Conservation (phyloP, 768 basidiomycete species). For the Tephrocybe rancida region DNA sequence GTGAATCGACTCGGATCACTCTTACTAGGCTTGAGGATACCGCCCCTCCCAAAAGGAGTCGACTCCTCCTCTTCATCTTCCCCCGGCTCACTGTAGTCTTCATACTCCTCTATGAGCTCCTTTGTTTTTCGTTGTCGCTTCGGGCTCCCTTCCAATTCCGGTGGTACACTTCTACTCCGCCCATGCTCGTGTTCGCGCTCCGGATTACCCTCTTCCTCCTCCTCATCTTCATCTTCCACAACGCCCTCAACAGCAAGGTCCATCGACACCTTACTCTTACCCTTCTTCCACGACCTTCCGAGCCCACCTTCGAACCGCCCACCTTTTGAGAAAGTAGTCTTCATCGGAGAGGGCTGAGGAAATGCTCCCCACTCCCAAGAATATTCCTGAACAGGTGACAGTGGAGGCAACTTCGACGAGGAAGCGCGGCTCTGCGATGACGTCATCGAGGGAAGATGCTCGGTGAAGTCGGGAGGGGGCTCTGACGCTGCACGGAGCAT, state of each 20-base stretch:
- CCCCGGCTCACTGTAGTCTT: constrained; percentile 5
- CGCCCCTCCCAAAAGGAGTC: constrained; percentile 47
- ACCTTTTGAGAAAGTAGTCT: constrained; percentile 50
- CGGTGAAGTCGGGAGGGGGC: constrained; percentile 54
- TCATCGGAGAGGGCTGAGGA: constrained; percentile 76
- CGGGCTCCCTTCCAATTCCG: constrained; percentile 49
- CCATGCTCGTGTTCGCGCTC: constrained; percentile 31
- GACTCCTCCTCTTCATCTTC: constrained; percentile 18
- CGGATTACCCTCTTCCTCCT: constrained; percentile 24
- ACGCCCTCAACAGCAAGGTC: constrained; percentile 5
- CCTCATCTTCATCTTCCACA: constrained; percentile 28
- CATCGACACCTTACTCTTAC: constrained; percentile 27
- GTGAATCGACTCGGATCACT: constrained; percentile 66
- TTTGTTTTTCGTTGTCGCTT: constrained; percentile 26
- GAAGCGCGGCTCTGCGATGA: constrained; percentile 9
- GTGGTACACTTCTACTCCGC: constrained; percentile 62
- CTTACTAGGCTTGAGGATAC: constrained; percentile 57
- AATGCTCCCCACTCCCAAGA: constrained; percentile 96
- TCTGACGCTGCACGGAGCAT: constrained; percentile 59
- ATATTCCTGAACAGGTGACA: constrained; percentile 59
- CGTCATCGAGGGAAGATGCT: constrained; percentile 14
- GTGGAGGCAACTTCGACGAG: constrained; percentile 10
- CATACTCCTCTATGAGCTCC: constrained; percentile 26
- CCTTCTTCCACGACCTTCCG: constrained; percentile 23
- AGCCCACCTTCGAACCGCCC: constrained; percentile 35